phyloP scores from a whole-genome alignment of 2,329 filamentous ascomycete species.

The Apiospora arundinis region DNA sequence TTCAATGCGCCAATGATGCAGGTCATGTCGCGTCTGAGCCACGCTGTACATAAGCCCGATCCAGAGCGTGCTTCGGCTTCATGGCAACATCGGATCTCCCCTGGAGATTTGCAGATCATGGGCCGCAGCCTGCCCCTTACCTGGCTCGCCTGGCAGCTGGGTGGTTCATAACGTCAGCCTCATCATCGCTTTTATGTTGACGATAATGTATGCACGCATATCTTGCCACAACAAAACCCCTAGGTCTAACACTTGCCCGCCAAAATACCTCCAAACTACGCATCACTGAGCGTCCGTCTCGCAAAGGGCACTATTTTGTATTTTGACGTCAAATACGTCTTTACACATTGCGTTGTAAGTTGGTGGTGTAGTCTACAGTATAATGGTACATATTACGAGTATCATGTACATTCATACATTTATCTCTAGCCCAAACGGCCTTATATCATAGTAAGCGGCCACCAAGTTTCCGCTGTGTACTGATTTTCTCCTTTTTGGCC shows the following conservation, averaged over 20 bases:
- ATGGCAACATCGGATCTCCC: neutral
- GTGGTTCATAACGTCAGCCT: neutral
- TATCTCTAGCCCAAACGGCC: neutral
- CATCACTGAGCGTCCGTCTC: neutral
- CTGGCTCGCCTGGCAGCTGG: neutral
- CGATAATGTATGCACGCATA: neutral
- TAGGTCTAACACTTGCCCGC: neutral
- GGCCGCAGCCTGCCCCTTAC: neutral
- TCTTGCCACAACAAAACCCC: neutral
- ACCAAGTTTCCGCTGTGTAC: constrained; percentile 36
- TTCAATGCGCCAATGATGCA: neutral
- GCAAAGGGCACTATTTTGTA: neutral
- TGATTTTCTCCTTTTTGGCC: constrained; percentile 35
- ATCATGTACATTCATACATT: neutral
- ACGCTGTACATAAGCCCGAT: neutral
- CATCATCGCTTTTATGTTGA: neutral
- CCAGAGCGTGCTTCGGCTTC: neutral
- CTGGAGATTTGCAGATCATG: neutral
- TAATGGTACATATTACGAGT: constrained; percentile 1
- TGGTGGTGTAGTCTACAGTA: constrained; percentile 1
- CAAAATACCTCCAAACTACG: neutral
- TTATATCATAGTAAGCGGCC: constrained; percentile 36
- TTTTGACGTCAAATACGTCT: neutral
- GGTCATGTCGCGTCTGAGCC: neutral
- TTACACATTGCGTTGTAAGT: neutral